These are phyloP conservation scores for Tricharina praecox DNA, from an alignment of 495 filamentous ascomycete species.

Conservation along the genomic window DNA sequence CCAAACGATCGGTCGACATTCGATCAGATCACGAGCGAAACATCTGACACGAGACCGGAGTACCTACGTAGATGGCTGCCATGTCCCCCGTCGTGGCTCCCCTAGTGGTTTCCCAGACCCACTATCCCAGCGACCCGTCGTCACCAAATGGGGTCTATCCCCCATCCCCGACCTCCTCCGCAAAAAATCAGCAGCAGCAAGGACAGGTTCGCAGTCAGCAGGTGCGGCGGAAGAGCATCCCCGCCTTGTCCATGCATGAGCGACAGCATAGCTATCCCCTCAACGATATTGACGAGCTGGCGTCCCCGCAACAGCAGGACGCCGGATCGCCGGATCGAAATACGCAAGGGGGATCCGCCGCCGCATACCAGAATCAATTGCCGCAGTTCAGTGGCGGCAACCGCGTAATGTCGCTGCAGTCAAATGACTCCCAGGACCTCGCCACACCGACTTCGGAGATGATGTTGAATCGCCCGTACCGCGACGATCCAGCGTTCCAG, in stretches of 20 bases:
- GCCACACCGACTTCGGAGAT: constrained; percentile 21
- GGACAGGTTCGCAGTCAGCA: too few species aligned
- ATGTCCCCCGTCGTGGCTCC: too few species aligned
- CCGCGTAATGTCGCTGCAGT: constrained; percentile 22
- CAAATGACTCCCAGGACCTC: constrained; percentile 20
- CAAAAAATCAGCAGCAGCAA: too few species aligned
- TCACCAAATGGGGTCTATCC: too few species aligned
- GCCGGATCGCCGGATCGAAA: constrained; percentile 17
- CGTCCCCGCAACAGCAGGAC: constrained; percentile 15
- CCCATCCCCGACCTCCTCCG: too few species aligned
- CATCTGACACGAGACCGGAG: too few species aligned
- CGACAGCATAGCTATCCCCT: constrained; percentile 8
- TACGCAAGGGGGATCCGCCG: constrained; percentile 19
- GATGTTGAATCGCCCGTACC: constrained; percentile 10
- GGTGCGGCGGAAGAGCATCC: constrained; percentile 10
- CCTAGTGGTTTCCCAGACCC: too few species aligned
- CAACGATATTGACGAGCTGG: constrained; percentile 10
- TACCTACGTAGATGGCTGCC: too few species aligned
- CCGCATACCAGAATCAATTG: constrained; percentile 20
- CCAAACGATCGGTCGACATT: too few species aligned
- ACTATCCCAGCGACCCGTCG: too few species aligned
- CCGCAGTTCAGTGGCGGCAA: constrained; percentile 7
- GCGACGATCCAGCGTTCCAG: constrained; percentile 18
- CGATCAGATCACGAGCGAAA: too few species aligned
- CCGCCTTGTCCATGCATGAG: constrained; percentile 6